Evolutionary conservation across 2,329 filamentous ascomycete genomes (phyloP).

Genomic region (Kalaharituber pfeilii): DNA sequence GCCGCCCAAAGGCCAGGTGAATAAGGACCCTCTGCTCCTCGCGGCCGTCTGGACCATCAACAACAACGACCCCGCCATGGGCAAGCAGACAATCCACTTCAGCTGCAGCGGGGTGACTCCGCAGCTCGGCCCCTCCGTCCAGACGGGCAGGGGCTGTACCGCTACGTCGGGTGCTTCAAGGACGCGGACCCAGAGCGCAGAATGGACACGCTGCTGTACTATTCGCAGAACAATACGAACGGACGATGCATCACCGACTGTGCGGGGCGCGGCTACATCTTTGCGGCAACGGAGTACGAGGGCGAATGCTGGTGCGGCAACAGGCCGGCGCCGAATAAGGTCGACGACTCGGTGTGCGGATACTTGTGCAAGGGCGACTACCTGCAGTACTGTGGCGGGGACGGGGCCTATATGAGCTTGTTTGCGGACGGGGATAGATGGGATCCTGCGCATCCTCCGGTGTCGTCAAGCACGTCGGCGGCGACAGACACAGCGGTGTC

Average conservation of each 20-base stretch:
- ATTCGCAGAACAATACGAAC: slow-evolving; percentile 30
- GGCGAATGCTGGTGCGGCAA: slow-evolving; percentile 40
- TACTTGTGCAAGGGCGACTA: slow-evolving; percentile 17
- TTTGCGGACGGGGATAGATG: slow-evolving; percentile 13
- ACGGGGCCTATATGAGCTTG: slow-evolving; percentile 18
- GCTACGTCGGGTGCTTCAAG: slow-evolving; percentile 38
- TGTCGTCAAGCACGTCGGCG: not conserved
- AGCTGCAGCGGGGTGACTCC: slow-evolving; percentile 36
- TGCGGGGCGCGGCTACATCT: slow-evolving; percentile 25
- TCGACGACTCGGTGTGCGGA: slow-evolving; percentile 27
- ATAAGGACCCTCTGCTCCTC: slow-evolving; percentile 35
- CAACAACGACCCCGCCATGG: slow-evolving; percentile 36
- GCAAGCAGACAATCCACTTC: slow-evolving; percentile 38
- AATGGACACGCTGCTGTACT: slow-evolving; percentile 31
- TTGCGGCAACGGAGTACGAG: slow-evolving; percentile 36
- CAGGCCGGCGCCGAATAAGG: slow-evolving; percentile 31
- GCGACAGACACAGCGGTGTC: not conserved
- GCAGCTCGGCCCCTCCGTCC: slow-evolving; percentile 33
- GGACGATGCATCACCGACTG: slow-evolving; percentile 33
- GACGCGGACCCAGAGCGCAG: slow-evolving; percentile 41
- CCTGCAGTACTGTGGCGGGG: slow-evolving; percentile 16
- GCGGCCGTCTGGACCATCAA: slow-evolving; percentile 40
- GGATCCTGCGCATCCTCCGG: not conserved
- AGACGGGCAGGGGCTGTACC: slow-evolving; percentile 33
- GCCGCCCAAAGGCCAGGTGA: slow-evolving; percentile 41